phyloP scores from a whole-genome alignment of 2,329 filamentous ascomycete species.

The Aspergillus pseudotamarii region DNA sequence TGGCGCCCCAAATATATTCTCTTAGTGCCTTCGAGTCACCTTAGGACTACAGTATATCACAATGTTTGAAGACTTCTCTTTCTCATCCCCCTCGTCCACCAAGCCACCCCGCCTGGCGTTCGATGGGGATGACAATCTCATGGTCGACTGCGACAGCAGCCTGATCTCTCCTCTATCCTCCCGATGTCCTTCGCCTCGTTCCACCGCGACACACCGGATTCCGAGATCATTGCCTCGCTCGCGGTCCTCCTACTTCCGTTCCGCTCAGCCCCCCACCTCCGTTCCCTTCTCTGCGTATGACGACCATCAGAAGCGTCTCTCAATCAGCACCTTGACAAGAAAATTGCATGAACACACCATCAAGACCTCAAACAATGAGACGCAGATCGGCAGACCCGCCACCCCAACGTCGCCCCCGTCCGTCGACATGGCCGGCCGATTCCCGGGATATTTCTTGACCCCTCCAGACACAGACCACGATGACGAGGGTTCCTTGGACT shows the following conservation, averaged over 20 bases:
- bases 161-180: constrained; percentile 46
- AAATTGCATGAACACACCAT: constrained; percentile 46
- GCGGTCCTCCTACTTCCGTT: constrained; percentile 38
- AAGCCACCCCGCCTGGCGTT: constrained; percentile 29
- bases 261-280: constrained; percentile 43
- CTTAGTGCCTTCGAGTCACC: background rate
- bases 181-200: constrained; percentile 46
- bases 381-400: constrained; percentile 15
- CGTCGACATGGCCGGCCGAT: constrained; percentile 10
- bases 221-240: constrained; percentile 33
- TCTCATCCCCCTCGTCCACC: constrained; percentile 40
- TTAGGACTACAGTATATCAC: constrained; percentile 1
- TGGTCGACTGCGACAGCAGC: constrained; percentile 40
- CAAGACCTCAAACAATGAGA: constrained; percentile 23
- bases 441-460: constrained; percentile 36
- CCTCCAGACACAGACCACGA: constrained; percentile 44
- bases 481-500: constrained; percentile 48
- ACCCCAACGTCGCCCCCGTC: constrained; percentile 22
- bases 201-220: constrained; percentile 31
- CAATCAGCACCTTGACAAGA: constrained; percentile 43
- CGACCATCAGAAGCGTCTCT: constrained; percentile 36
- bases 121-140: constrained; percentile 38
- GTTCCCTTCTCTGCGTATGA: constrained; percentile 48
- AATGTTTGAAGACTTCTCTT: constrained; percentile 49
- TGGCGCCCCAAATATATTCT: background rate